These are phyloP conservation scores for Penicillium sclerotiorum DNA, from an alignment of 2,329 filamentous ascomycete species.

Conservation along the genomic window DNA sequence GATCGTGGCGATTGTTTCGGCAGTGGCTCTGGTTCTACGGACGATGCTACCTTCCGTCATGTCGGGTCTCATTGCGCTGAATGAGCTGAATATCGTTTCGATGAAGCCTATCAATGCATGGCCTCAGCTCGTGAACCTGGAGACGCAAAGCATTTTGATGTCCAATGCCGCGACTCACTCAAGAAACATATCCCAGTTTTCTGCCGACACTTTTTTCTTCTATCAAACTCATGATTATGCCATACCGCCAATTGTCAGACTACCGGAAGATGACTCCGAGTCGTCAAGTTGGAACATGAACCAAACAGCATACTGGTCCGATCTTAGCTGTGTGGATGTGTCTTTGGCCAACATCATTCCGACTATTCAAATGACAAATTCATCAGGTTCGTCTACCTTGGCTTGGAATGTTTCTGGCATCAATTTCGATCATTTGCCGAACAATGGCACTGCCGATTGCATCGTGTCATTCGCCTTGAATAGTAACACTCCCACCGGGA, in stretches of 20 bases:
- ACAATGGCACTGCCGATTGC: not conserved
- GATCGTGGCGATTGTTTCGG: conserved; percentile 18
- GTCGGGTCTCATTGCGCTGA: conserved; percentile 19
- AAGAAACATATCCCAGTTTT: not conserved
- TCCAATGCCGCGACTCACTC: not conserved
- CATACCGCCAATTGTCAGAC: conserved; percentile 10
- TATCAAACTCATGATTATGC: conserved; percentile 13
- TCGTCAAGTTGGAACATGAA: conserved; percentile 11
- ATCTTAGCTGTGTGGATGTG: conserved; percentile 13
- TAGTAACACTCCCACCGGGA: not conserved
- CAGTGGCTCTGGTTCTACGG: conserved; percentile 17
- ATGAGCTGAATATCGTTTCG: conserved; percentile 4
- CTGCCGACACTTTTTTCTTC: conserved; percentile 9
- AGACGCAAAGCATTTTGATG: conserved; percentile 5
- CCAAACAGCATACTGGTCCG: conserved; percentile 23
- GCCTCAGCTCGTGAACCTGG: conserved; percentile 10
- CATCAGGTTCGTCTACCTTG: not conserved
- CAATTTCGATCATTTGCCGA: not conserved
- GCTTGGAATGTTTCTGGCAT: not conserved
- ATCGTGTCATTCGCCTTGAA: not conserved
- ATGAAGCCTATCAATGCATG: conserved; percentile 12
- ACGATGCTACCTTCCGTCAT: conserved; percentile 19
- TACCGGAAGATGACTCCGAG: conserved; percentile 5
- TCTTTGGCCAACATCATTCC: not conserved
- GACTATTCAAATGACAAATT: not conserved